Conservation (phyloP, 2,329 filamentous ascomycete species). For the Paracoccidioides lutzii region DNA sequence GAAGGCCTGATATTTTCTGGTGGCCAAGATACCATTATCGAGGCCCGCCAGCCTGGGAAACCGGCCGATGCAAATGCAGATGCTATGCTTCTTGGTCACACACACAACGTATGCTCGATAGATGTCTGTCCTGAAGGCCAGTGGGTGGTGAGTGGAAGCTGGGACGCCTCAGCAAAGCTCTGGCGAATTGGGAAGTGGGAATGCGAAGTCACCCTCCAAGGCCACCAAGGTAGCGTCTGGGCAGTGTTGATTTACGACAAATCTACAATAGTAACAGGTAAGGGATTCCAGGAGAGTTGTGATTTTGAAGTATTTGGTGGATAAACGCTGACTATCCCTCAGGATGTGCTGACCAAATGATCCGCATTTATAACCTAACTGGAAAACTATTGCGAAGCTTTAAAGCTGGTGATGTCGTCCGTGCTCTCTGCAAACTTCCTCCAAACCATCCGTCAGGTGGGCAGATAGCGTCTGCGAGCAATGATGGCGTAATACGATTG, state of each 20-base stretch:
- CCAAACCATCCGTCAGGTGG: slow-evolving; percentile 64
- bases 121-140: slow-evolving; percentile 60
- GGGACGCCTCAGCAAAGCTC: slow-evolving; percentile 77
- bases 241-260: slow-evolving; percentile 75
- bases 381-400: slow-evolving; percentile 53
- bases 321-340: slow-evolving; percentile 1
- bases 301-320: background rate
- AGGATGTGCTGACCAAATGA: slow-evolving; percentile 78
- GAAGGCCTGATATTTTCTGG: slow-evolving; percentile 76
- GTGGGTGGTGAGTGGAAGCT: slow-evolving; percentile 79
- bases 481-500: slow-evolving; percentile 76
- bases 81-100: slow-evolving; percentile 72
- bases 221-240: slow-evolving; percentile 78
- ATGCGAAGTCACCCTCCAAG: slow-evolving; percentile 54
- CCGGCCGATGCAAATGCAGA: slow-evolving; percentile 64
- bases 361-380: slow-evolving; percentile 62
- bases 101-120: slow-evolving; percentile 75
- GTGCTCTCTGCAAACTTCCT: slow-evolving; percentile 76
- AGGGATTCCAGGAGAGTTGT: slow-evolving; percentile 1
- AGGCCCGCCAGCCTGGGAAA: slow-evolving; percentile 62
- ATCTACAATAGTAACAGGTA: slow-evolving; percentile 63
- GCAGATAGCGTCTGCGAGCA: slow-evolving; percentile 88
- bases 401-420: slow-evolving; percentile 64
- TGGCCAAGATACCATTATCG: slow-evolving; percentile 85
- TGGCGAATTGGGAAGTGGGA: slow-evolving; percentile 87